Evolutionary conservation across 352 stramenopile species (phyloP).

Genomic region (Globisporangium recalcitrans): DNA sequence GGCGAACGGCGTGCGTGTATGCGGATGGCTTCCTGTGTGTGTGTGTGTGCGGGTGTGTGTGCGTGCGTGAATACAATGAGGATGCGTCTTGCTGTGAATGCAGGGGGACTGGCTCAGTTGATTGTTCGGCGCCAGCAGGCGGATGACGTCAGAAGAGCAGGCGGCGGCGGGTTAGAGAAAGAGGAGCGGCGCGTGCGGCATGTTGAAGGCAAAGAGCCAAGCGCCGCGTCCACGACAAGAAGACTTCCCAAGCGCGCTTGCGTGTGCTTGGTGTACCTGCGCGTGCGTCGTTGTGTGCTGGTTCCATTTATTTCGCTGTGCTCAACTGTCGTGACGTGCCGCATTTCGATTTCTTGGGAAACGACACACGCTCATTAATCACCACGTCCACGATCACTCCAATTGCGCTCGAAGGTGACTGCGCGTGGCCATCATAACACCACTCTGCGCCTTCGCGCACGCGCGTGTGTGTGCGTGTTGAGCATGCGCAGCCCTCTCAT

Average conservation of each 20-base stretch:
- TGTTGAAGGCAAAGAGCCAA: not conserved
- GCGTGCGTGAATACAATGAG: not conserved
- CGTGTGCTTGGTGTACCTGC: not conserved
- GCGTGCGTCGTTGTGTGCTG: not conserved
- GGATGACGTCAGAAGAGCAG: slow-evolving; percentile 8
- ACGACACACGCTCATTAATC: not conserved
- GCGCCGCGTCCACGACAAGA: not conserved
- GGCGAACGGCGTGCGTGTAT: not conserved
- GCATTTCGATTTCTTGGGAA: not conserved
- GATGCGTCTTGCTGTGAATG: not conserved
- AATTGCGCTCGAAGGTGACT: not conserved
- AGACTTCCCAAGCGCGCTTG: not conserved
- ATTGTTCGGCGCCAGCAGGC: not conserved
- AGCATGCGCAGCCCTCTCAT: not conserved
- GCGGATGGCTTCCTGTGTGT: not conserved
- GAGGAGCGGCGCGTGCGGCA: not conserved
- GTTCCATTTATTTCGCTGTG: not conserved
- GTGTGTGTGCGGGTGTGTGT: not conserved
- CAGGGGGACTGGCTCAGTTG: not conserved
- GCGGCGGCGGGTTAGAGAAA: slow-evolving; percentile 1
- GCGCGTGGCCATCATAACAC: not conserved
- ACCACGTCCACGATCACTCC: not conserved
- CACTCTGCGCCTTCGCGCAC: not conserved
- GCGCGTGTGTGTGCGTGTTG: not conserved
- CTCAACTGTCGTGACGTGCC: not conserved